Evolutionary conservation across 1,139 yeast species (phyloP), one percentile per base, ranked within the genome.

Genomic region (Ogataea hybrid): DNA sequence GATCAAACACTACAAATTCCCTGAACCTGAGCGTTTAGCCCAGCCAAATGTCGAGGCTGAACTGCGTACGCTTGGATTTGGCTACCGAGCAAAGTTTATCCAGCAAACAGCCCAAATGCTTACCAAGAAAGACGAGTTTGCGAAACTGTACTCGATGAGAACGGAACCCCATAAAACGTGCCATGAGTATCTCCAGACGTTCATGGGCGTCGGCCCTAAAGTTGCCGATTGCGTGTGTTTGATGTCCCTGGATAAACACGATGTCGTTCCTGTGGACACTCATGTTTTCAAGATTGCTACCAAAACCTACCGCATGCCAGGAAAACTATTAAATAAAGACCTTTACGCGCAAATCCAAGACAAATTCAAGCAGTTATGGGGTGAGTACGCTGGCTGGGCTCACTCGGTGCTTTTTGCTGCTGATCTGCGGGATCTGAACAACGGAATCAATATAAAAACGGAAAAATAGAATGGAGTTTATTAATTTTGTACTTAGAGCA

Each of bases 331-430:
- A 60, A 73, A 58, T 43, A 77, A 76, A 48, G 73, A 72, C 11
- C 74, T 79, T 2, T 84, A 87, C 57, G 75, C 69, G 20, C 72
- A 74, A 14, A 82, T 88, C 3, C 70, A 92, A 28, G 56, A 58
- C 5, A 79, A 76, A 59, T 84, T 90, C 57, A 70, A 75, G 36
- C 71, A 71, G 0, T 67, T 83, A 21, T 92, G 96, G 90, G 97
- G 97, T 0, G 75, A 77, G 0, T 84, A 85, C 60, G 97, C 98
- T 5, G 98, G 98, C 0, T 92, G 98, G 98, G 97, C 97, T 0
- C 97, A 90, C 57, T 84, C 92, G 12, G 90, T 90, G 10, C 70
- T 90, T 46, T 92, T 90, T 64, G 83, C 97, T 0, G 87, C 90
- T 6, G 97, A 89, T 58, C 71, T 90, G 46, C 90, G 88, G 2